Base-by-base conservation (phyloP, 805 yeast genomes). In the Schizosaccharomyces octosporus region DNA sequence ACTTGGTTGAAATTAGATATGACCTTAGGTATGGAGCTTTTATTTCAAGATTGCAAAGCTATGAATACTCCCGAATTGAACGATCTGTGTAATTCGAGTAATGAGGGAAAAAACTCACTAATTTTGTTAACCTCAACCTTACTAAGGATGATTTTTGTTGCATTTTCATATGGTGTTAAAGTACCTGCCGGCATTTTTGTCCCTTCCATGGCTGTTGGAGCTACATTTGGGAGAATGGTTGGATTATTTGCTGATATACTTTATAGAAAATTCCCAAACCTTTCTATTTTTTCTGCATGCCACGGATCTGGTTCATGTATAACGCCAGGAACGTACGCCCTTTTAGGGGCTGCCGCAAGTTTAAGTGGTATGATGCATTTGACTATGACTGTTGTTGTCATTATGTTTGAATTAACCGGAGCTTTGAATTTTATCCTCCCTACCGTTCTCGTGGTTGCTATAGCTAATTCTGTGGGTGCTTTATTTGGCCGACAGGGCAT, bases 121-220 rank as follows among this genome's bases (percentile, higher is more conserved):
- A 77, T 89, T 0, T 75, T 93, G 24, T 61, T 78, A 0, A 74
- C 79, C 61, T 97, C 97, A 0, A 84, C 95, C 0, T 64, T 81
- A 0, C 72, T 87, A 4, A 76, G 98, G 62, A 80, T 83, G 73
- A 64, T 77, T 0, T 75, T 93, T 60, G 86, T 93, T 32, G 79
- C 88, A 32, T 75, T 93, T 17, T 84, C 97, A 0, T 93, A 94
- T 70, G 96, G 96, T 2, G 82, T 88, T 64, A 87, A 84, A 71
- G 89, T 90, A 0, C 97, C 97, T 0, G 95, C 95, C 4, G 97
- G 97, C 27, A 88, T 89, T 6, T 89, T 89, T 72, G 96, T 89
- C 21, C 97, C 97, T 2, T 87, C 96, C 1, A 85, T 89, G 94
- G 95, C 97, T 0, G 86, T 89, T 2, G 97, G 97, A 27, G 95